phyloP scores from a whole-genome alignment of 2,329 filamentous ascomycete genomes.

The Colletotrichum sp. region DNA sequence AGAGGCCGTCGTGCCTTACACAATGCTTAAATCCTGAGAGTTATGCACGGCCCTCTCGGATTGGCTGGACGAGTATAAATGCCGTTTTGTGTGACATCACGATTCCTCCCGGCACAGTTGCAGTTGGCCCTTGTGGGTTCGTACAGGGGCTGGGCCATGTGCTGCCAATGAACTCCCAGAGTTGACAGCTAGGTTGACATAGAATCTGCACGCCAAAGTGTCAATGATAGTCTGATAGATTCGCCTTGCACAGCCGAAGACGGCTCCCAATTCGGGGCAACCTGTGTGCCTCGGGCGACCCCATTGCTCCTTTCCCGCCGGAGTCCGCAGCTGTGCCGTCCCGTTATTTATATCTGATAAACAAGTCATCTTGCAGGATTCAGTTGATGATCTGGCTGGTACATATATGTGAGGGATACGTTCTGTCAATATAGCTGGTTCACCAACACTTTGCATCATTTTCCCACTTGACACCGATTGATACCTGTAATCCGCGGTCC shows the following conservation, averaged over 20 bases:
- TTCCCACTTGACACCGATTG: not conserved
- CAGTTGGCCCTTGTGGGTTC: not conserved
- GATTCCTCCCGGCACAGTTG: not conserved
- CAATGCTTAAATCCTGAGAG: not conserved
- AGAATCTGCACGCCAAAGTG: not conserved
- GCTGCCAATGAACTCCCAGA: not conserved
- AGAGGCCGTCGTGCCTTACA: not conserved
- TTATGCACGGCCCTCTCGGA: not conserved
- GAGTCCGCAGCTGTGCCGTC: not conserved
- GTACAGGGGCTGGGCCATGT: not conserved
- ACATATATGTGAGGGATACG: not conserved
- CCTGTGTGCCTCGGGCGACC: not conserved
- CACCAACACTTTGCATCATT: not conserved
- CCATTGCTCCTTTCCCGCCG: not conserved
- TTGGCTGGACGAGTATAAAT: not conserved
- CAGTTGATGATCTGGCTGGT: not conserved
- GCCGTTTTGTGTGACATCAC: conserved; percentile 16
- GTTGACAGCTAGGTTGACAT: not conserved
- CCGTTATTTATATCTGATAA: not conserved
- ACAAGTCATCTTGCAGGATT: not conserved
- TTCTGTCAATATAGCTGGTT: not conserved
- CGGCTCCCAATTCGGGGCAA: not conserved
- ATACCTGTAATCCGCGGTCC: not conserved
- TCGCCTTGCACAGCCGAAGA: not conserved
- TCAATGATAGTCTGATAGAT: not conserved